Evolutionary conservation across 2,329 filamentous ascomycete species (phyloP), one percentile per base, ranked within the genome.

Genomic region (Diaporthe amygdali): DNA sequence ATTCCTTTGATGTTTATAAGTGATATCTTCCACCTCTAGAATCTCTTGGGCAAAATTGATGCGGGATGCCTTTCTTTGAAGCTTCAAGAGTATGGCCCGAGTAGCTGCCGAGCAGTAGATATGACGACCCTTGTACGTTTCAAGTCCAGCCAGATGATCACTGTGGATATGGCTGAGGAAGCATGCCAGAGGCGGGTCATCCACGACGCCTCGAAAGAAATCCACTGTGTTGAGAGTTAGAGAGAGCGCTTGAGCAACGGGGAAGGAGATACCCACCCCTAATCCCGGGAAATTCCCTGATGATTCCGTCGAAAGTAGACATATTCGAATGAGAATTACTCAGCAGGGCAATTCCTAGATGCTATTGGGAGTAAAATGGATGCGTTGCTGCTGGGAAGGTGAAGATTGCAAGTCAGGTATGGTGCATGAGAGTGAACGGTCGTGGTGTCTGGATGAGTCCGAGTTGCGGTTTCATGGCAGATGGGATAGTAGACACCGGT

Each of bases 131-230:
- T 54, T 69, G 51, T 69, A 86, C 15, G 87, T 89, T 76, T 97
- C 94, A 1, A 98, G 86, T 0, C 96, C 95, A 44, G 88, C 87
- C 1, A 98, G 87, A 81, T 98, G 96, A 76, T 98, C 95, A 74
- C 93, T 97, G 79, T 98, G 96, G 2, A 97, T 91, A 87, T 98
- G 96, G 80, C 93, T 97, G 32, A 98, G 86, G 78, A 98, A 97
- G 79, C 93, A 96, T 20, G 93, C 95, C 69, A 96, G 82, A 0
- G 94, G 93, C 5, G 92, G 87, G 25, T 71, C 61, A 14, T 66
- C 56, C 1, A 54, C 84, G 82, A 56, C 86, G 85, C 20, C 82
- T 83, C 93, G 89, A 76, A 98, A 98, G 83, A 91, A 94, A 81
- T 98, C 95, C 74, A 98, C 92, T 93, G 69, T 12, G 20, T 30